Percentiles rank a stretch among this genome's conserved stretches.
Conservation (phyloP, 2,329 filamentous ascomycete species). For the Calonectria crousiana region DNA sequence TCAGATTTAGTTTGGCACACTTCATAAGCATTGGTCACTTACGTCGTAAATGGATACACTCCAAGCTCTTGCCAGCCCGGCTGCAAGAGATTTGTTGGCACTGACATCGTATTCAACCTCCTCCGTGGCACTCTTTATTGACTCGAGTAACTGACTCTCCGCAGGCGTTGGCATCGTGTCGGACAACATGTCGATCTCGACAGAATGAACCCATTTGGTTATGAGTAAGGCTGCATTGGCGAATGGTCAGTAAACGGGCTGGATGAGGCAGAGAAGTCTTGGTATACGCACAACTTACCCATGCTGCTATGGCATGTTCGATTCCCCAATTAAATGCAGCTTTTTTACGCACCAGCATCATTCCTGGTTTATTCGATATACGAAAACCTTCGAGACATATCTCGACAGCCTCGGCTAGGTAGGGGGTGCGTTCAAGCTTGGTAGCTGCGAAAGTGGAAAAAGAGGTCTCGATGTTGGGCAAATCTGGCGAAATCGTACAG, state of each 20-base stretch:
- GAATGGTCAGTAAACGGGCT: not conserved
- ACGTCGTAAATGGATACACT: not conserved
- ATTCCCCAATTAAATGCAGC: not conserved
- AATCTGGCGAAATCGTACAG: not conserved
- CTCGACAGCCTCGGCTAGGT: not conserved
- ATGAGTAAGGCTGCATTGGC: not conserved
- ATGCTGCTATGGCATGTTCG: not conserved
- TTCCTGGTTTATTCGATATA: not conserved
- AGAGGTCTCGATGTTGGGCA: not conserved
- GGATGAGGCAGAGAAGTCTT: rapidly evolving
- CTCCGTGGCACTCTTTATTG: not conserved
- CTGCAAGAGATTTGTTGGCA: not conserved
- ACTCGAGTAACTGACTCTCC: not conserved
- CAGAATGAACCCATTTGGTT: not conserved
- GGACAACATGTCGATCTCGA: not conserved
- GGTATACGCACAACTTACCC: not conserved
- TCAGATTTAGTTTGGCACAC: not conserved
- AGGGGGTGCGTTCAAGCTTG: not conserved
- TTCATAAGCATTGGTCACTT: not conserved
- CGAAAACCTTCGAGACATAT: not conserved
- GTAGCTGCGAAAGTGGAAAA: not conserved
- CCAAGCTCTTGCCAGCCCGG: not conserved
- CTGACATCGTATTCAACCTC: not conserved
- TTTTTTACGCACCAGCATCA: not conserved
- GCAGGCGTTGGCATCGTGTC: not conserved